These are phyloP conservation scores for Saraca asoca DNA, from an alignment of 331 rosid genomes.

Conservation along the genomic window DNA sequence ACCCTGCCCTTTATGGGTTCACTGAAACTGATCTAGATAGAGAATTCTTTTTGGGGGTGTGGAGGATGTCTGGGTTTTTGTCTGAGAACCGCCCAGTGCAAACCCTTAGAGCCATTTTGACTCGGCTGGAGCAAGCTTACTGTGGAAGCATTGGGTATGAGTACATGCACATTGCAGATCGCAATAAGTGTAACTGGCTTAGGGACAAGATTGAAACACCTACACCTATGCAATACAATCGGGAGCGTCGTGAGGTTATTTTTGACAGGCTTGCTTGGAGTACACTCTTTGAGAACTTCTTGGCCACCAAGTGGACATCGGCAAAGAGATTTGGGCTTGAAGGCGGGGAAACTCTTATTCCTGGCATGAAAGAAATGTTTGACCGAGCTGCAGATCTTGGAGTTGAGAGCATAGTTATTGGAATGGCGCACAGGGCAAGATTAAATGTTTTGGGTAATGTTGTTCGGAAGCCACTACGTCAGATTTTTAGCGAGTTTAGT, in stretches of 20 bases:
- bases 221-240: constrained; percentile 57
- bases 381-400: constrained; percentile 93
- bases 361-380: constrained; percentile 98
- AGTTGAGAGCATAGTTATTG: constrained; percentile 94
- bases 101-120: constrained; percentile 87
- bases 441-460: constrained; percentile 93
- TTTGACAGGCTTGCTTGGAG: constrained; percentile 97
- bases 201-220: constrained; percentile 95
- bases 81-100: constrained; percentile 96
- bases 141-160: constrained; percentile 95
- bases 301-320: constrained; percentile 96
- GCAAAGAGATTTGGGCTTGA: constrained; percentile 98
- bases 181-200: constrained; percentile 89
- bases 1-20: constrained; percentile 88
- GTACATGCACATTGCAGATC: constrained; percentile 94
- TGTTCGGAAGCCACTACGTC: constrained; percentile 87
- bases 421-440: constrained; percentile 94
- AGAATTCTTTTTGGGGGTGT: constrained; percentile 90
- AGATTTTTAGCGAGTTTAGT: constrained; percentile 87
- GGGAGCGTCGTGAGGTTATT: constrained; percentile 84
- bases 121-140: constrained; percentile 97
- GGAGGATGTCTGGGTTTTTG: constrained; percentile 96
- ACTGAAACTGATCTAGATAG: constrained; percentile 94
- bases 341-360: constrained; percentile 90
- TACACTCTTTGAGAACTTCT: constrained; percentile 86